Evolutionary conservation across 2,329 filamentous ascomycete species (phyloP).

Genomic region (Amesomyces nigricolor): DNA sequence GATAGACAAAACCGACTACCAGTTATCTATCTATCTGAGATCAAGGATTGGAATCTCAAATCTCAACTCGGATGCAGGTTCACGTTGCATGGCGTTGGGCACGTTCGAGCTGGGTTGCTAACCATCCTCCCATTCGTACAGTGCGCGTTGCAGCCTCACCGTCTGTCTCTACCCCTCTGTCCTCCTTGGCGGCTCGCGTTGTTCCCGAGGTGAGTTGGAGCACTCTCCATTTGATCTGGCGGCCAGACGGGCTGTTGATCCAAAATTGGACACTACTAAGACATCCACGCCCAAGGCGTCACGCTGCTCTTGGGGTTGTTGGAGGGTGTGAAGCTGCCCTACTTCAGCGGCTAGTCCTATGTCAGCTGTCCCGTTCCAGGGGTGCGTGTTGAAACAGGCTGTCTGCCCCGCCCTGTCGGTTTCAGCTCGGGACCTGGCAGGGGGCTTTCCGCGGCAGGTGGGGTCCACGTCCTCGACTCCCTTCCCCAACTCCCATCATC

Average conservation of each 20-base stretch:
- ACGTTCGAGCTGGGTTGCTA: not conserved
- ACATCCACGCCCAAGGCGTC: not conserved
- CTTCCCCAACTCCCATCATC: not conserved
- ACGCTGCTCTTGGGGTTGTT: not conserved
- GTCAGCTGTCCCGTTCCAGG: not conserved
- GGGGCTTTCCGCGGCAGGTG: not conserved
- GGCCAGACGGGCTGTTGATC: no score
- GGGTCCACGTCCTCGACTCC: constrained; percentile 2
- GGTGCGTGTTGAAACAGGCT: constrained; percentile 7
- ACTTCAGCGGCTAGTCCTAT: constrained; percentile 2
- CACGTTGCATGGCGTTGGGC: not conserved
- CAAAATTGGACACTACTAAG: no score
- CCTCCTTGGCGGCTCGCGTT: no score
- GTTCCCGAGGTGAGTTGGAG: no score
- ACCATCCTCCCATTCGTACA: no score
- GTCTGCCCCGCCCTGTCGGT: constrained; percentile 8
- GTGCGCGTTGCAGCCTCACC: no score
- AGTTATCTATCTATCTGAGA: not conserved
- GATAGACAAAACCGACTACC: not conserved
- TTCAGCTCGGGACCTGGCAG: constrained; percentile 8
- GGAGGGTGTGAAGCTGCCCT: not conserved
- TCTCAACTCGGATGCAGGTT: no score
- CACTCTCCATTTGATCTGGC: no score
- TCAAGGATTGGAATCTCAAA: no score
- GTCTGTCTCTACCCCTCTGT: no score